These are phyloP conservation scores for Fusarium torreyae DNA, from an alignment of 2,329 filamentous ascomycete genomes.

Conservation along the genomic window DNA sequence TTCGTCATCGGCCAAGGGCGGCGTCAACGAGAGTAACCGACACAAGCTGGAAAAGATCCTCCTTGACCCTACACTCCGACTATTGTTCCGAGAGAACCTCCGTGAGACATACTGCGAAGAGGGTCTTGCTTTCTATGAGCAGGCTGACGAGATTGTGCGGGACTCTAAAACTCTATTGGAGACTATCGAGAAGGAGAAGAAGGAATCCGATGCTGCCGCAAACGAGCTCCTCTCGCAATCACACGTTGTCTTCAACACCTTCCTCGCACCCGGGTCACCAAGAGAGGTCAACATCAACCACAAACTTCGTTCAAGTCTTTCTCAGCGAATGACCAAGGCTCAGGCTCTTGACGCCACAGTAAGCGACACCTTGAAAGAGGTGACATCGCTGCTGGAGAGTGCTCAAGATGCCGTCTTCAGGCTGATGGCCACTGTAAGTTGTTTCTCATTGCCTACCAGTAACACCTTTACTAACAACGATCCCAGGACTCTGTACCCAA, in stretches of 20 bases:
- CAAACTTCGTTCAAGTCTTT: constrained; percentile 90
- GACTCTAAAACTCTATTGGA: constrained; percentile 73
- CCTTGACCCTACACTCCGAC: constrained; percentile 86
- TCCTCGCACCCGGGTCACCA: constrained; percentile 93
- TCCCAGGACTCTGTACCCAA: constrained; percentile 79
- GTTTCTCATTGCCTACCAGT: constrained; percentile 3
- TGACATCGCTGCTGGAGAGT: constrained; percentile 90
- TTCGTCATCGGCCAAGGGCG: constrained; percentile 63
- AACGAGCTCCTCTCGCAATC: constrained; percentile 95
- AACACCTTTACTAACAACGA: constrained; percentile 42
- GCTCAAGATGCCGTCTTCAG: constrained; percentile 97
- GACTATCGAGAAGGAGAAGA: constrained; percentile 73
- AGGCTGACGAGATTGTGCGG: constrained; percentile 88
- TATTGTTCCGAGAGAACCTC: constrained; percentile 94
- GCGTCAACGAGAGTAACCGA: constrained; percentile 89
- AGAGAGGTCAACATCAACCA: constrained; percentile 99
- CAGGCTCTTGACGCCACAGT: constrained; percentile 93
- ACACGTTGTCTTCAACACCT: constrained; percentile 98
- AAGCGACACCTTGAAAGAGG: constrained; percentile 90
- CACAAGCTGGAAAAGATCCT: constrained; percentile 94
- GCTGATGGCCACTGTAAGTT: constrained; percentile 95
- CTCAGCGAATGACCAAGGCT: constrained; percentile 95
- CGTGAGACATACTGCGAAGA: constrained; percentile 97
- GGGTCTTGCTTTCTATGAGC: constrained; percentile 94
- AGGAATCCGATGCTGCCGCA: constrained; percentile 81